Conservation (phyloP, 2,329 filamentous ascomycete genomes). For the Aspergillus eucalypticola region DNA sequence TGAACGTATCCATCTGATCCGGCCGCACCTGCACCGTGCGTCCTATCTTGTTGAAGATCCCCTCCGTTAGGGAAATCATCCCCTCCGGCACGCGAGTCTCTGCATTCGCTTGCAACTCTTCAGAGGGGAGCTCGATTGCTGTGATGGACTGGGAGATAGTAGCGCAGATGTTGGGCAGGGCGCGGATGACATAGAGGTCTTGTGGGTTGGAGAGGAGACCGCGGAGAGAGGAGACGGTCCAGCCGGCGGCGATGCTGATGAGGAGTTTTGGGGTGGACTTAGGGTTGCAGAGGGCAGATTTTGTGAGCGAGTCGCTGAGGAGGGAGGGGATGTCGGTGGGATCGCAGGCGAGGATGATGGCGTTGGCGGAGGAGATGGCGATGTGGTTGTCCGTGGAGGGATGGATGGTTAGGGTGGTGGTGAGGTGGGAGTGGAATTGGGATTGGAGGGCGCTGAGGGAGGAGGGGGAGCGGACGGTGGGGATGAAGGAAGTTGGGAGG, state of each 20-base stretch:
- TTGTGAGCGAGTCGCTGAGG: neutral
- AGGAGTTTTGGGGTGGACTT: neutral
- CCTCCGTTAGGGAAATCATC: constrained; percentile 17
- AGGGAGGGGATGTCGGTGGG: constrained; percentile 2
- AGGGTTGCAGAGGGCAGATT: neutral
- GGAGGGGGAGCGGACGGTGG: neutral
- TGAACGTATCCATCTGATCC: constrained; percentile 57
- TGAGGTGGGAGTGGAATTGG: neutral
- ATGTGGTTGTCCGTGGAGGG: neutral
- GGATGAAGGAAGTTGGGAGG: neutral
- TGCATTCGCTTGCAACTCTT: neutral
- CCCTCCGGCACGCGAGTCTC: too few relatives aligned
- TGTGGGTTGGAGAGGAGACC: neutral
- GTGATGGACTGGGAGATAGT: constrained; percentile 1
- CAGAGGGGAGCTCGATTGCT: neutral
- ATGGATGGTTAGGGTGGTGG: neutral
- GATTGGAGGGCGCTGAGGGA: neutral
- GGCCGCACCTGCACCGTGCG: constrained; percentile 54
- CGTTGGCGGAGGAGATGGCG: neutral
- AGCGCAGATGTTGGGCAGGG: neutral
- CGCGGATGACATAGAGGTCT: neutral
- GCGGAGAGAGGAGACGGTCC: neutral
- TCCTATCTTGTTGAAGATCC: constrained; percentile 57
- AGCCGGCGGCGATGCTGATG: constrained; percentile 3
- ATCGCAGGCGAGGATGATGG: neutral